phyloP scores from a whole-genome alignment of 2,329 filamentous ascomycete species.

The Curvularia hawaiiensis region DNA sequence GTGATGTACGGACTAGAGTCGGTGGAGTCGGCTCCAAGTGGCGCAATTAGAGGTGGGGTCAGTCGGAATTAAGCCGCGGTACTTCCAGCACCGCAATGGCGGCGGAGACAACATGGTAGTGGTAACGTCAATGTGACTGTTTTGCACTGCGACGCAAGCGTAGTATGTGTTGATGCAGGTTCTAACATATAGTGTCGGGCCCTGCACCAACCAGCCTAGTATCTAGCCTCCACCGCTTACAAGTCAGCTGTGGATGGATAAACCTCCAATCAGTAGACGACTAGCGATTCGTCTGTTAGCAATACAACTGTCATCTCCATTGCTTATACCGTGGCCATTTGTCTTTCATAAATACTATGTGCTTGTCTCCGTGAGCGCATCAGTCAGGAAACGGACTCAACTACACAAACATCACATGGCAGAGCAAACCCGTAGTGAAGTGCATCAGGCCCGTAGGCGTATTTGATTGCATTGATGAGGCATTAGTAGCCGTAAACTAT shows the following conservation, averaged over 20 bases:
- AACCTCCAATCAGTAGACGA: no score
- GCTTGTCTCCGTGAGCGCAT: no score
- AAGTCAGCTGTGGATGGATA: no score
- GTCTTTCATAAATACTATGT: no score
- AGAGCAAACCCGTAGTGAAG: constrained; percentile 11
- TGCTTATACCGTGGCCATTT: no score
- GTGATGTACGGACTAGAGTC: background rate
- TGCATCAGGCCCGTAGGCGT: constrained; percentile 40
- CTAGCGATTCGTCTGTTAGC: background rate
- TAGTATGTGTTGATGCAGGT: no score
- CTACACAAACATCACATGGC: constrained; percentile 1
- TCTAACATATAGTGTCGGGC: no score
- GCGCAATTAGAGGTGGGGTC: constrained; percentile 16
- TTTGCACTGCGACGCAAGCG: no score
- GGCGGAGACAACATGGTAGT: background rate
- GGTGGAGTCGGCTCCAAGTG: constrained; percentile 22
- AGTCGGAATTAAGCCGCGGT: constrained; percentile 12
- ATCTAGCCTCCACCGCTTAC: no score
- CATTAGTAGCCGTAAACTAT: constrained; percentile 33
- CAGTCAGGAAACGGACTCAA: background rate
- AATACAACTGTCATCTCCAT: no score
- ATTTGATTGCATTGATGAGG: constrained; percentile 38
- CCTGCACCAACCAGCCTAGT: no score
- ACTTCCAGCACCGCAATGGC: background rate
- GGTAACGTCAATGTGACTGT: background rate